Base-by-base conservation (phyloP, 2,329 filamentous ascomycete genomes). In the Fusarium austroafricanum region DNA sequence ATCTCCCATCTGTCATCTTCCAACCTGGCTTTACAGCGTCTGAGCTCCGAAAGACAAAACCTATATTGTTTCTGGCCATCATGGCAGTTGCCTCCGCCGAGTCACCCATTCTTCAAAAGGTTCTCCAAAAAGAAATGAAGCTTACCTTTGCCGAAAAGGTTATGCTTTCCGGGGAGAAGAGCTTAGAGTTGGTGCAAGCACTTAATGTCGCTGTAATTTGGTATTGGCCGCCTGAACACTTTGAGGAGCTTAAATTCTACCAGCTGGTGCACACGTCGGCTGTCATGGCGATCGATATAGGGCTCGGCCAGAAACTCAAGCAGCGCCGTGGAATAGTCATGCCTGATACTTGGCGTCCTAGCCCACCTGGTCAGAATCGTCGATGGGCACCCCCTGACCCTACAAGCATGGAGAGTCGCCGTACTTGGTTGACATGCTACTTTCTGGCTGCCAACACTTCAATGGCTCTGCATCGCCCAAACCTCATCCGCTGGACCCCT, bases 211-310 rank as follows among this genome's bases (percentile, higher is more conserved):
- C 88, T 9, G 88, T 90, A n/a, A 86, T 94, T 20, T 97, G 93
- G 92, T 96, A 97, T 77, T 89, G 89, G 76, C 92, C 93, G 17
- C 93, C 93, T 0, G 90, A 95, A 69, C 87, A 92, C 71, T 92
- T 92, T 61, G 92, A 96, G 73, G 91, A 96, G 79, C 87, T 95
- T 74, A 96, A 96, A 75, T 96, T 96, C 77, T 97, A 96, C 79
- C 92, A 95, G 80, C 86, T 96, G 68, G 89, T 93, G 44, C 92
- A 97, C 76, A 88, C 93, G 74, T 91, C 92, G 3, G 90, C 90
- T 46, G 86, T 93, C 71, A 92, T 97, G 89, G 91, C 90, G 26
- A 89, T 96, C 55, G 93, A 97, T 71, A 86, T 97, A 33, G 93
- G 93, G 1, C 86, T 97, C 9, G 92, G 90, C 17, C 86, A 74